These are phyloP conservation scores for Zelonia costaricensis DNA, from an alignment of 208 protist genomes.

Conservation along the genomic window DNA sequence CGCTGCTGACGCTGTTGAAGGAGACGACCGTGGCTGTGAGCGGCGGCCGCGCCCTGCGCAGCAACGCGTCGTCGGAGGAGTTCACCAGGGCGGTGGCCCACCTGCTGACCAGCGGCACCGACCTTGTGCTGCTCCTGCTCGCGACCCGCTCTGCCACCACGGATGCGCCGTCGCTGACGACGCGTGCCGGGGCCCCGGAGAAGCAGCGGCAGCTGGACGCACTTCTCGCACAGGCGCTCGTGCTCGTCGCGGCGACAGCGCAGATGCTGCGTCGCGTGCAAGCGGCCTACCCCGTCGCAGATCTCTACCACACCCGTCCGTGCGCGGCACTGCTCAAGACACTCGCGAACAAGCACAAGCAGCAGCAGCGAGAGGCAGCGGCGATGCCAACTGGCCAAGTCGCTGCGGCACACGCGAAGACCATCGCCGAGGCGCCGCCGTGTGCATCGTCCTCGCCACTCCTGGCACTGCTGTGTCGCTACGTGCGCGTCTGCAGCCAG, in stretches of 20 bases:
- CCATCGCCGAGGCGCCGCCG: no score
- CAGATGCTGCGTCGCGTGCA: conserved; percentile 49
- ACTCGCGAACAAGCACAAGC: conserved; percentile 44
- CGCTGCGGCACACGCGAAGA: background rate
- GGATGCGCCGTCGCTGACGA: background rate
- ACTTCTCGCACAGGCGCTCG: conserved; percentile 34
- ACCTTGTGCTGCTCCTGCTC: conserved; percentile 23
- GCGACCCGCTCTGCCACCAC: background rate
- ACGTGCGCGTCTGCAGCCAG: conserved; percentile 12
- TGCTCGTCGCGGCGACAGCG: conserved; percentile 35
- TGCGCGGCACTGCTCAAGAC: conserved; percentile 51
- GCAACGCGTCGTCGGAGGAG: conserved; percentile 28
- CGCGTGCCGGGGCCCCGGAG: background rate
- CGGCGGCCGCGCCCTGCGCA: conserved; percentile 21
- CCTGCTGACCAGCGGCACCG: conserved; percentile 29
- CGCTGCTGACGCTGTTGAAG: conserved; percentile 37
- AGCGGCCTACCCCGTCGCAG: conserved; percentile 20
- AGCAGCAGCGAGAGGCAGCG: conserved; percentile 9
- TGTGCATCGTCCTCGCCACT: background rate
- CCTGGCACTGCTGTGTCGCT: conserved; percentile 10
- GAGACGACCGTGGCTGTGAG: conserved; percentile 32
- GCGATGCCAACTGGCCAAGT: background rate
- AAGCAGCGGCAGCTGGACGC: conserved; percentile 11
- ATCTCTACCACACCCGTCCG: conserved; percentile 39
- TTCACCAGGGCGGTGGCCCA: conserved; percentile 60